Base-by-base conservation (phyloP, 768 basidiomycete genomes). In the Leccinellum rugosiceps region DNA sequence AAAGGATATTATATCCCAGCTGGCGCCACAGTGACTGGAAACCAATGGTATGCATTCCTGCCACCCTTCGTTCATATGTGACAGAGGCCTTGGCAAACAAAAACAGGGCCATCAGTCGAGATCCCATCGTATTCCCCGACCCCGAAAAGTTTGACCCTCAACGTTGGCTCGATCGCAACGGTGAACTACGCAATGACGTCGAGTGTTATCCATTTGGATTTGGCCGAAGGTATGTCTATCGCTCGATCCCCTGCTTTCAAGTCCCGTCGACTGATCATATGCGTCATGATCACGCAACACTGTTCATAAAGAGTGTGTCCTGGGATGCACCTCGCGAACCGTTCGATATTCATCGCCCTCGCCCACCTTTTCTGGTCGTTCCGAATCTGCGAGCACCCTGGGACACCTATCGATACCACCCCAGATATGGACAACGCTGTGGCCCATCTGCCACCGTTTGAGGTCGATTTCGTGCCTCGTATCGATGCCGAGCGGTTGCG, bases 311-410 rank as follows among this genome's bases (percentile, higher is more conserved):
- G 85, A 34, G 77, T 86, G 1, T 88, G 85, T 58, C 85, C 84
- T 0, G 85, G 85, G 1, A 80, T 80, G 61, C 77, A 85, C 66
- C 77, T 88, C 21, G 86, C 66, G 3, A 66, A 58, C 31, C 57
- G 52, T 0, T 87, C 86, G 2, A 70, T 88, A 0, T 85, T 83
- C 65, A 72, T 87, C 46, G 83, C 82, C 60, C 79, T 84, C 0
- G 82, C 85, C 0, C 69, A 84, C 15, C 69, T 84, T 2, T 74
- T 85, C 6, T 87, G 85, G 84, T 80, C 85, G 0, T 87, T 87
- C 72, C 76, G 66, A 1, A 74, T 89, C 28, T 69, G 70, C 4
- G 63, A 78, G 25, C 80, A 83, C 54, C 77, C 79, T 0, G 63
- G 69, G 1, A 66, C 72, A 2, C 82, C 83, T 0, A 84, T 88